Conservation (phyloP, 2,329 filamentous ascomycete species). For the Fusarium equiseti region DNA sequence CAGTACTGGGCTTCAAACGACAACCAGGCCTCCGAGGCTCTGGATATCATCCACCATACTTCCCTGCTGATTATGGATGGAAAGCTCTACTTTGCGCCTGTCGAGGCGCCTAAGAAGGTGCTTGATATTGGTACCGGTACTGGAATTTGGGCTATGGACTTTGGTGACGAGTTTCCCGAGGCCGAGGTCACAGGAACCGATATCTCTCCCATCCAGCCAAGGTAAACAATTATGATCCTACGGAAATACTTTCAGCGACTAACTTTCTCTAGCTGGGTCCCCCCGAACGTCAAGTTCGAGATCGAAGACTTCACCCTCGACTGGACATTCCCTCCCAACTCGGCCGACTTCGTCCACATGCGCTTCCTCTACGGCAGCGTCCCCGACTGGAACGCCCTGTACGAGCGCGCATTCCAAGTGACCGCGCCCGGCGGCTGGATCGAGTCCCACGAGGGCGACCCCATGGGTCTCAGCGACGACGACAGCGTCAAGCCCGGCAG, state of each 20-base stretch:
- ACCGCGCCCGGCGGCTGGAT: constrained; percentile 67
- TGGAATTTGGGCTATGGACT: constrained; percentile 63
- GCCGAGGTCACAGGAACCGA: constrained; percentile 64
- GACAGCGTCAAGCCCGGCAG: constrained; percentile 46
- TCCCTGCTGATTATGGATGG: constrained; percentile 25
- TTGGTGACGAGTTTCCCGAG: constrained; percentile 59
- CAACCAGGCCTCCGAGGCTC: constrained; percentile 31
- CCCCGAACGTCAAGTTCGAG: constrained; percentile 58
- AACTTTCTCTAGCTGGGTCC: constrained; percentile 52
- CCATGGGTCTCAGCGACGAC: constrained; percentile 48
- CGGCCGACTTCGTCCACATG: constrained; percentile 72
- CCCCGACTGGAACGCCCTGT: constrained; percentile 65
- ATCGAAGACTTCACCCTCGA: constrained; percentile 49
- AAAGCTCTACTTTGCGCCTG: constrained; percentile 28
- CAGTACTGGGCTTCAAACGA: constrained; percentile 42
- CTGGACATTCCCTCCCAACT: constrained; percentile 48
- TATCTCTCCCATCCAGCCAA: constrained; percentile 68
- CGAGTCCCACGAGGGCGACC: constrained; percentile 50
- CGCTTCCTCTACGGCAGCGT: constrained; percentile 68
- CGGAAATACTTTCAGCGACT: background rate
- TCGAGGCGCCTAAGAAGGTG: constrained; percentile 12
- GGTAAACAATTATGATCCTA: constrained; percentile 35
- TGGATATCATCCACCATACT: constrained; percentile 38
- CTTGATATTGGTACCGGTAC: constrained; percentile 38
- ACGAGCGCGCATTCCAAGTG: constrained; percentile 63